These are phyloP conservation scores for Schrenkiella parvula DNA, from an alignment of 345 rosid species.

Conservation along the genomic window DNA sequence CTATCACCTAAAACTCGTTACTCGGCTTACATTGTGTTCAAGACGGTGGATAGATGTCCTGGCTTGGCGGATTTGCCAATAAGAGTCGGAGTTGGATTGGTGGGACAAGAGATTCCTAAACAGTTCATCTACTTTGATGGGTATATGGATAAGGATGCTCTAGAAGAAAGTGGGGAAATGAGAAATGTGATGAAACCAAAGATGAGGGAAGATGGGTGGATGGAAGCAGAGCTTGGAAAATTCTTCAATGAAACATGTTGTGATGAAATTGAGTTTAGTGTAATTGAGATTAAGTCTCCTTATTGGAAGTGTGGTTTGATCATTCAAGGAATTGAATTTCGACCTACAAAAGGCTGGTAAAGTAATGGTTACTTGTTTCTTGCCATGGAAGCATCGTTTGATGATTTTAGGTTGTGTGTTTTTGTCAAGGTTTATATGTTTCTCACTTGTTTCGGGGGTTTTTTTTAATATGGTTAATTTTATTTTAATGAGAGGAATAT, in stretches of 20 bases:
- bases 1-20: background rate
- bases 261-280: background rate
- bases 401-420: too few species aligned
- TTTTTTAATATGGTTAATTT: too few species aligned
- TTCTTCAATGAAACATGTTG: background rate
- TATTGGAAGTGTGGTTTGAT: constrained; percentile 6
- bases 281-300: background rate
- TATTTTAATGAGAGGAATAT: too few species aligned
- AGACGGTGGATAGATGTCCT: background rate
- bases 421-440: too few species aligned
- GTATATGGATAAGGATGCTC: background rate
- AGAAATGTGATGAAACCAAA: too few species aligned
- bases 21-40: background rate
- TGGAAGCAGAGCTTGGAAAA: background rate
- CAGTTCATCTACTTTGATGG: background rate
- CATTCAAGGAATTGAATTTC: constrained; percentile 20
- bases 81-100: background rate
- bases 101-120: background rate
- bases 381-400: too few species aligned
- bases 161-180: too few species aligned
- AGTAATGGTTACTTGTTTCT: too few species aligned
- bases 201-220: background rate
- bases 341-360: background rate
- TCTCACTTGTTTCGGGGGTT: too few species aligned
- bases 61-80: background rate